Base-by-base conservation (phyloP, 345 rosid genomes). In the Rhizophora mangle region DNA sequence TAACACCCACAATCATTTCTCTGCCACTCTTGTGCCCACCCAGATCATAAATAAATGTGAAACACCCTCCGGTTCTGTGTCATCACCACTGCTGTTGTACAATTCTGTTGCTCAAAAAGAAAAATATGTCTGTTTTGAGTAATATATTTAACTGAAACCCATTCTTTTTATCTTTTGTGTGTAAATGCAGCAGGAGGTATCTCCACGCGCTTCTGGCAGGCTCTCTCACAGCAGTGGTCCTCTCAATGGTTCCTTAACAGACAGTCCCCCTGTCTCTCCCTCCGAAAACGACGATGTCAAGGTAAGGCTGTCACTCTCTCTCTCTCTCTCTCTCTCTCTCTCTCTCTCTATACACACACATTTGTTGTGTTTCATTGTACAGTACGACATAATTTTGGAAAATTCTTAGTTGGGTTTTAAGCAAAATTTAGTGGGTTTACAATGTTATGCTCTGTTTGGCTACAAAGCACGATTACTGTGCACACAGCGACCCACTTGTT, bases 191-290 rank as follows among this genome's bases (percentile, higher is more conserved):
- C 96, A 89, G 77, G 90, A 93, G 80, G 85, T 88, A 62, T 87
- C 99, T 34, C 92, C 96, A 60, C 83, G 96, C 70, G 86, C 92
- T 22, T 85, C 96, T 36, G 96, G 96, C 49, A 83, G 90, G 78
- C 87, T 88, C 43, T 90, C 96, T 8, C 94, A 93, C 55, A 90
- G 98, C 81, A 90, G 93, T 63, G 96, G 96, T 24, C 96, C 96
- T 68, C 85, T 88, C 22, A 88, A 78, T 29, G 93, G 93, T 65
- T 91, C 98, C 21, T 81, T 89, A 10, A 89, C 98, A 6, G 97
- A 92, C 82, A 92, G 99, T 73, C 96, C 99, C 30, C 99, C 99
- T 8, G 96, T 89, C 52, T 95, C 97, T 11, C 97, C 99, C 22
- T 86, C 93, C 13, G 91, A 89, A 62, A 72, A 79, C 70, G 93